Conservation (phyloP, 805 yeast species). For the Myxozyma neotropica region DNA sequence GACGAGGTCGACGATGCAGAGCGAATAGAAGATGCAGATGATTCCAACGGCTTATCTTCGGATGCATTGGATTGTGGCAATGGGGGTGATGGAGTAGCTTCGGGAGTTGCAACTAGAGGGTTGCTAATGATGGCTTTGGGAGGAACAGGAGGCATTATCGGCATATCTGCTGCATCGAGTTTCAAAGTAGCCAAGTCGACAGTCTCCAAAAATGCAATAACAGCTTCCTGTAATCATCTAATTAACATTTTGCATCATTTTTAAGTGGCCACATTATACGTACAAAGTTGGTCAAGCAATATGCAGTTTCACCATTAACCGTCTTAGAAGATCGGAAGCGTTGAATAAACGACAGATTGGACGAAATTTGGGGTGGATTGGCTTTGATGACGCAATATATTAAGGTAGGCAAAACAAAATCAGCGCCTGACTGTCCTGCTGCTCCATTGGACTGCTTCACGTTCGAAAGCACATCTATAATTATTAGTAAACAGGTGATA, state of each 20-base stretch:
- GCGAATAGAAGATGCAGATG: constrained; percentile 4
- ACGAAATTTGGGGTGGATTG: constrained; percentile 42
- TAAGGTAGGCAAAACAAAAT: constrained; percentile 46
- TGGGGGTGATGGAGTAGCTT: neutral
- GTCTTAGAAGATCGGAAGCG: constrained; percentile 44
- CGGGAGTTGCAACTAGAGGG: constrained; percentile 7
- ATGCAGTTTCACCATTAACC: constrained; percentile 45
- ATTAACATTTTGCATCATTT: neutral
- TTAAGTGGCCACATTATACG: neutral
- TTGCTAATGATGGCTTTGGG: constrained; percentile 2
- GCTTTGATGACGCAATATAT: constrained; percentile 42
- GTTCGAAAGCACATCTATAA: constrained; percentile 20
- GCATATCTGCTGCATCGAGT: constrained; percentile 36
- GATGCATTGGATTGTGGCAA: constrained; percentile 2
- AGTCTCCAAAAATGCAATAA: constrained; percentile 45
- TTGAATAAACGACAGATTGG: constrained; percentile 44
- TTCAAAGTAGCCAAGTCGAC: constrained; percentile 42
- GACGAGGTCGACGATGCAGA: constrained; percentile 59
- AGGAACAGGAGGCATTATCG: constrained; percentile 18
- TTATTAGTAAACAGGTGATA: neutral
- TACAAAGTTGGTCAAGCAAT: constrained; percentile 47
- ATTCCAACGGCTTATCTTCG: neutral
- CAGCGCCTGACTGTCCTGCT: constrained; percentile 41
- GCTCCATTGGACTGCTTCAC: constrained; percentile 24
- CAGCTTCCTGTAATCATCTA: constrained; percentile 42